These are phyloP conservation scores for Scleroderma bovista DNA, from an alignment of 768 basidiomycete genomes.

Conservation along the genomic window DNA sequence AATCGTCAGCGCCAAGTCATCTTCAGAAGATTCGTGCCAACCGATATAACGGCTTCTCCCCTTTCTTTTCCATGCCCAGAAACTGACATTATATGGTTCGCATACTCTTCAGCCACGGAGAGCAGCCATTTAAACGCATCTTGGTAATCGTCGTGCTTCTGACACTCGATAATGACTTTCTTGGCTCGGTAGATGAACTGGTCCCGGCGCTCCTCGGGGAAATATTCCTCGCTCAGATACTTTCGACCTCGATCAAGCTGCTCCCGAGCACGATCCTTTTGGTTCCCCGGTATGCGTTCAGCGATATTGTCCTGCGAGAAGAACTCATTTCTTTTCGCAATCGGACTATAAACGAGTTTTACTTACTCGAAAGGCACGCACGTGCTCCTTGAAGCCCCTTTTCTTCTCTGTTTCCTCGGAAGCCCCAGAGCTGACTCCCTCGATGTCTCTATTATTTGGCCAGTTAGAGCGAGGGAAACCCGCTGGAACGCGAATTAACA, in stretches of 20 bases:
- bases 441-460: constrained; percentile 12
- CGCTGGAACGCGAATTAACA: background rate
- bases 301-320: constrained; percentile 34
- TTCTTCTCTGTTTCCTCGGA: constrained; percentile 32
- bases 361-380: constrained; percentile 27
- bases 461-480: constrained; percentile 2
- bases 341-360: background rate
- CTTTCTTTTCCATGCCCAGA: constrained; percentile 29
- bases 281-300: constrained; percentile 63
- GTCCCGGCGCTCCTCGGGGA: constrained; percentile 86
- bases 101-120: constrained; percentile 56
- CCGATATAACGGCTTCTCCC: constrained; percentile 9
- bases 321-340: constrained; percentile 1
- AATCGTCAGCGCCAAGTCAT: constrained; percentile 13
- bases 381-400: constrained; percentile 25
- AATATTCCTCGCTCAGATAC: constrained; percentile 76
- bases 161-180: constrained; percentile 91
- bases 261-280: constrained; percentile 52
- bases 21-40: background rate
- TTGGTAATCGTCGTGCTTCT: constrained; percentile 89
- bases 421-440: constrained; percentile 13
- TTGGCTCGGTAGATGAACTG: constrained; percentile 92
- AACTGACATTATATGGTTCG: constrained; percentile 41
- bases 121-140: constrained; percentile 74
- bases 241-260: constrained; percentile 54